Percentiles rank a stretch among this genome's conserved stretches.
phyloP scores from a whole-genome alignment of 805 yeast genomes.

The Hanseniaspora meyeri region DNA sequence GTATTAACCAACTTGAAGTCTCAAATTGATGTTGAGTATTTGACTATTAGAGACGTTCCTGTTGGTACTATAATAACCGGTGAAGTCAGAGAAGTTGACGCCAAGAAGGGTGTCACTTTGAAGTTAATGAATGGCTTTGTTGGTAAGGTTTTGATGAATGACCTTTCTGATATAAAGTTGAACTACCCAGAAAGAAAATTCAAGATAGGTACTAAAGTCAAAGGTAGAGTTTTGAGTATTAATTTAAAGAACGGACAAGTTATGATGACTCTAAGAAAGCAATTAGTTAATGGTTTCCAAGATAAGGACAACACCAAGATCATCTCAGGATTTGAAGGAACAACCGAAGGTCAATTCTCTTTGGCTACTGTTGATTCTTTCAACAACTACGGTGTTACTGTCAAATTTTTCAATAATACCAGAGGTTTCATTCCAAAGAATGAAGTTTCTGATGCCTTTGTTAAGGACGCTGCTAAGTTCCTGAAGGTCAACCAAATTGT shows the following conservation, averaged over 20 bases:
- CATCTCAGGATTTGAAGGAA: conserved; percentile 38
- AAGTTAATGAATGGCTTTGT: conserved; percentile 53
- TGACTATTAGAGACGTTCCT: conserved; percentile 61
- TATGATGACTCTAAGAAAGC: conserved; percentile 65
- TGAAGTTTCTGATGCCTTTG: conserved; percentile 84
- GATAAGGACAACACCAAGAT: conserved; percentile 23
- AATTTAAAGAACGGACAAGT: conserved; percentile 37
- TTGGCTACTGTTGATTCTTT: conserved; percentile 65
- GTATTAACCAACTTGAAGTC: conserved; percentile 58
- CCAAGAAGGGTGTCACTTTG: conserved; percentile 55
- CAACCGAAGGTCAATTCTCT: conserved; percentile 36
- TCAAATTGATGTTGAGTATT: conserved; percentile 49
- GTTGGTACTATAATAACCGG: conserved; percentile 54
- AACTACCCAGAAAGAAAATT: conserved; percentile 86
- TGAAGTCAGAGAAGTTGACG: conserved; percentile 40
- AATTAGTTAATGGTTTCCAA: conserved; percentile 48
- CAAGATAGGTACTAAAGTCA: conserved; percentile 71
- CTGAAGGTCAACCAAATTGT: conserved; percentile 78
- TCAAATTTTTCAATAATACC: conserved; percentile 68
- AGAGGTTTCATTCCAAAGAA: conserved; percentile 73
- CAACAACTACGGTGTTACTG: conserved; percentile 64
- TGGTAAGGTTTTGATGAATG: conserved; percentile 61
- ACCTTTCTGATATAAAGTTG: conserved; percentile 73
- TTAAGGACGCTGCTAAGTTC: conserved; percentile 62
- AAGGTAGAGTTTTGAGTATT: conserved; percentile 54